Evolutionary conservation across 495 filamentous ascomycete species (phyloP).

Genomic region (Melanomma pulvis-pyrius): DNA sequence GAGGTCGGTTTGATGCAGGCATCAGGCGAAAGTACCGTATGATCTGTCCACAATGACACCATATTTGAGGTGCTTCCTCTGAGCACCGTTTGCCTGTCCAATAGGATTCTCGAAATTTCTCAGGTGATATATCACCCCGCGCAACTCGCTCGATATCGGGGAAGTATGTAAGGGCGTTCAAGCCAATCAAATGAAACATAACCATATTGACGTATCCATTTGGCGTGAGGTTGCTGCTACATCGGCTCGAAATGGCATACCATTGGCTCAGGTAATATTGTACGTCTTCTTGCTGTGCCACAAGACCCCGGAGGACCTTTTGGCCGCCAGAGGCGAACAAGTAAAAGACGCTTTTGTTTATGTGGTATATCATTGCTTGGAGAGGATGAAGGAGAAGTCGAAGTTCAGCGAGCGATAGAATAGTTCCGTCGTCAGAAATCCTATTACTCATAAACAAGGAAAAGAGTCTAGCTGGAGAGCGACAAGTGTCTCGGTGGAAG

Average conservation of each 20-base stretch:
- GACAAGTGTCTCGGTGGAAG: background rate
- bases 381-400: background rate
- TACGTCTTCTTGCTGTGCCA: constrained; percentile 9
- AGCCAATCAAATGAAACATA: constrained; percentile 29
- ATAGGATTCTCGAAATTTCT: background rate
- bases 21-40: constrained; percentile 17
- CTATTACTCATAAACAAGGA: background rate
- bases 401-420: background rate
- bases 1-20: constrained; percentile 1
- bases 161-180: constrained; percentile 17
- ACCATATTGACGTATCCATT: constrained; percentile 9
- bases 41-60: constrained; percentile 22
- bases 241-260: background rate
- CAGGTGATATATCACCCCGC: background rate
- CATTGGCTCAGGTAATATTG: constrained; percentile 2
- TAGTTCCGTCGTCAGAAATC: background rate
- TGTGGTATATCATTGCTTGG: background rate
- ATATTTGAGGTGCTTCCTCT: constrained; percentile 16
- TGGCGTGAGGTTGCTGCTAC: background rate
- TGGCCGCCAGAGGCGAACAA: background rate
- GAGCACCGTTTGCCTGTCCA: constrained; percentile 1
- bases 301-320: constrained; percentile 44
- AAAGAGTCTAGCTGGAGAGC: background rate
- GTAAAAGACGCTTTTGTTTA: background rate
- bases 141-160: constrained; percentile 16